Evolutionary conservation across 306 rosid species (phyloP).

Genomic region (Vigna unguiculata): DNA sequence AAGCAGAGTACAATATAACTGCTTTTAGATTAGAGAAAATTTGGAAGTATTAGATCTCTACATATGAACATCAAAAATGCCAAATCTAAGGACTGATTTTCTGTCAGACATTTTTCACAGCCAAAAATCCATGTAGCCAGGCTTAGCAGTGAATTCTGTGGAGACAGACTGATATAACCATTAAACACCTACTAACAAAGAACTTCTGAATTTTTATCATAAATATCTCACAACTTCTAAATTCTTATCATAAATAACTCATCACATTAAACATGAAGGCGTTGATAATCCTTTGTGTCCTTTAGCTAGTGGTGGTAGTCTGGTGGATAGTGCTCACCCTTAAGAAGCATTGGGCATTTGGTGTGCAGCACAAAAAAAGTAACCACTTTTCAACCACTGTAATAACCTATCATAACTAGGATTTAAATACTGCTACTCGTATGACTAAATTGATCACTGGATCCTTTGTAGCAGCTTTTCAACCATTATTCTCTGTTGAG

Average conservation of each 20-base stretch:
- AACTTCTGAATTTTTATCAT: slow-evolving; percentile 23
- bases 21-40: slow-evolving; percentile 13
- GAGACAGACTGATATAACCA: too few species aligned
- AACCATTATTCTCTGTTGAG: slow-evolving; percentile 89
- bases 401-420: slow-evolving; percentile 21
- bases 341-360: slow-evolving; percentile 9
- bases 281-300: slow-evolving; percentile 18
- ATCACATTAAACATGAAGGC: slow-evolving; percentile 15
- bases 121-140: background rate
- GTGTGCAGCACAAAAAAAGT: slow-evolving; percentile 43
- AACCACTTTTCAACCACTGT: slow-evolving; percentile 9
- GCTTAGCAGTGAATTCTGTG: background rate
- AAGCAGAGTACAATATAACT: background rate
- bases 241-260: background rate
- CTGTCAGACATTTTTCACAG: background rate
- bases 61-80: slow-evolving; percentile 17
- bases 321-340: background rate
- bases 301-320: slow-evolving; percentile 18
- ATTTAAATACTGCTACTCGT: slow-evolving; percentile 13
- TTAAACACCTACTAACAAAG: background rate
- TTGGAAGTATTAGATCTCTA: background rate
- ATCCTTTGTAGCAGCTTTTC: slow-evolving; percentile 76
- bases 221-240: background rate
- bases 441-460: slow-evolving; percentile 53
- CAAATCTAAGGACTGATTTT: slow-evolving; percentile 3